Conservation (phyloP, 2,329 filamentous ascomycete species). For the Polychaeton citri region DNA sequence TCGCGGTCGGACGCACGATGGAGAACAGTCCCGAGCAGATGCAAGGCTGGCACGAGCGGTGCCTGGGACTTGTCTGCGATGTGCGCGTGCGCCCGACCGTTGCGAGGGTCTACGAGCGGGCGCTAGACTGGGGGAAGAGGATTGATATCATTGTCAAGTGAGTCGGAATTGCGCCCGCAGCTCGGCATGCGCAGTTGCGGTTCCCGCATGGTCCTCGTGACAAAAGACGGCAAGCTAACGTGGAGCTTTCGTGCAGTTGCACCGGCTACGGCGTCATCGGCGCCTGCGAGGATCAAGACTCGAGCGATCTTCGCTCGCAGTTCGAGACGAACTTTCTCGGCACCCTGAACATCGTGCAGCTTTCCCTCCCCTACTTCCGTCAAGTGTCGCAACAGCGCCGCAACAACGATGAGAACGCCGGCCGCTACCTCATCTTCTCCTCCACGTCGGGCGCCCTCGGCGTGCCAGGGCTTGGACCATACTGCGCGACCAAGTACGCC, state of each 20-base stretch:
- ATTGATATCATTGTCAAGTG: constrained; percentile 79
- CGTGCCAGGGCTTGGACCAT: constrained; percentile 82
- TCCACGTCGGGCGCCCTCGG: constrained; percentile 86
- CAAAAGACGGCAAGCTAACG: too few species aligned
- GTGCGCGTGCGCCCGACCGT: constrained; percentile 74
- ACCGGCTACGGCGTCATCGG: constrained; percentile 93
- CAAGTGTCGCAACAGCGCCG: constrained; percentile 38
- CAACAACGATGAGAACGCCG: constrained; percentile 27
- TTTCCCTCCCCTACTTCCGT: constrained; percentile 77
- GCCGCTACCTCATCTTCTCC: constrained; percentile 88
- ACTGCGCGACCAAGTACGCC: constrained; percentile 94
- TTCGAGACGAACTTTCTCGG: constrained; percentile 98
- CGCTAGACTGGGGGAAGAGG: constrained; percentile 58
- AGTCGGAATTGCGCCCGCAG: too few species aligned
- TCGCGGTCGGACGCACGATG: constrained; percentile 70
- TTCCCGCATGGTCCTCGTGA: background rate
- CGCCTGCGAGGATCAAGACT: constrained; percentile 91
- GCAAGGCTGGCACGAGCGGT: constrained; percentile 56
- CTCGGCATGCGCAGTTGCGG: too few species aligned
- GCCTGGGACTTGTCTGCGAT: constrained; percentile 75
- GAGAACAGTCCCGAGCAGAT: constrained; percentile 64
- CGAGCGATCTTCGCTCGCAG: constrained; percentile 86
- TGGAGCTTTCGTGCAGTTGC: constrained; percentile 46
- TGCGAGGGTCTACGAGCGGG: constrained; percentile 52
- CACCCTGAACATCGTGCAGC: constrained; percentile 82